Evolutionary conservation across 2,329 filamentous ascomycete species (phyloP).

Genomic region (Neocatenulostroma microsporum): DNA sequence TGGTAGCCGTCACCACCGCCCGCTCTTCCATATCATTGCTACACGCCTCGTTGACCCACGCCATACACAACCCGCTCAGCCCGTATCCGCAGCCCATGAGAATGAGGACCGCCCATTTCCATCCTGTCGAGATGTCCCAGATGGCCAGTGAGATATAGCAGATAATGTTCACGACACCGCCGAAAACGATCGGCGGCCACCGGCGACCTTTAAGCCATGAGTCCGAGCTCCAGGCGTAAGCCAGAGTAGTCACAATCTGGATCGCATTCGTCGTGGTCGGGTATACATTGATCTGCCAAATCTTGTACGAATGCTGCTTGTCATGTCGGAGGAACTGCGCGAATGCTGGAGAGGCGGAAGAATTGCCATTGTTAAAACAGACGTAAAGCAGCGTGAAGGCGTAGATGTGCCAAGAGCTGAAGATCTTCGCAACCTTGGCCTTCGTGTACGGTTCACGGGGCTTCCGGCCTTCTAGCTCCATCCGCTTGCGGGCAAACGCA

Average conservation of each 20-base stretch:
- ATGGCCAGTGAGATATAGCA: no score
- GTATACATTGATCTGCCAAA: constrained; percentile 50
- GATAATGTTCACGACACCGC: no score
- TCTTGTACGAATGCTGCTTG: constrained; percentile 37
- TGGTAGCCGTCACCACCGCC: constrained; percentile 54
- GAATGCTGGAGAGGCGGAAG: constrained; percentile 48
- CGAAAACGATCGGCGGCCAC: no score
- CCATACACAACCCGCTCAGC: no score
- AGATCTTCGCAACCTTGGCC: constrained; percentile 43
- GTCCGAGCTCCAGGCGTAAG: constrained; percentile 61
- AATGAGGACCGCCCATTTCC: no score
- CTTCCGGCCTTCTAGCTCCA: constrained; percentile 44
- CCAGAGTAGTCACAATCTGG: constrained; percentile 51
- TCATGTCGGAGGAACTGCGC: constrained; percentile 39
- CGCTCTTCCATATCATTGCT: no score
- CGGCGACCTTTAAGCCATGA: constrained; percentile 49
- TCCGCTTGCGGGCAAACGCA: constrained; percentile 40
- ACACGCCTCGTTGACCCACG: no score
- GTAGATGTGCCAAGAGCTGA: constrained; percentile 59
- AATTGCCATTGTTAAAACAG: constrained; percentile 54
- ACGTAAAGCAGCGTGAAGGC: constrained; percentile 52
- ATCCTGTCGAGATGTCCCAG: no score
- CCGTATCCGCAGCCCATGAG: no score
- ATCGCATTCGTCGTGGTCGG: constrained; percentile 46
- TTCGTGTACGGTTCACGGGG: constrained; percentile 45